Conservation (phyloP, 2,329 filamentous ascomycete species). For the Biscogniauxia mediterranea region DNA sequence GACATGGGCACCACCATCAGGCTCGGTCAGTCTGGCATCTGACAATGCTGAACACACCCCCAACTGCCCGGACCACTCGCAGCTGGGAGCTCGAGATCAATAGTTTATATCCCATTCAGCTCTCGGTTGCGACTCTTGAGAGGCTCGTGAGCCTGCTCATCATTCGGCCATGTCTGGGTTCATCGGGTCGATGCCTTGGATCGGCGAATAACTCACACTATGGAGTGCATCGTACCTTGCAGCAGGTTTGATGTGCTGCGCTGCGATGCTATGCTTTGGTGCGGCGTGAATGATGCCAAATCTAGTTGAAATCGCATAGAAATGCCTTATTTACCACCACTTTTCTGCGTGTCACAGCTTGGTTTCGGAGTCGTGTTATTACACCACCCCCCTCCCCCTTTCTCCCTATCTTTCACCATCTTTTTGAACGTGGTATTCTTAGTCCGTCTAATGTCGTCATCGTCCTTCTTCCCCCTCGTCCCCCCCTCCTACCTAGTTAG, state of each 20-base stretch:
- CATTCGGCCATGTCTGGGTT: conserved; percentile 28
- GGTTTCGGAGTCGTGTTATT: background rate
- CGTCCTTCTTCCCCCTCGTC: too few species aligned
- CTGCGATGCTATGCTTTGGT: conserved; percentile 14
- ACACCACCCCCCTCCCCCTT: background rate
- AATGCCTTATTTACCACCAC: background rate
- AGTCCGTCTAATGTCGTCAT: too few species aligned
- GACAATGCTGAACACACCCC: conserved; percentile 26
- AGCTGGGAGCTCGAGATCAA: conserved; percentile 11
- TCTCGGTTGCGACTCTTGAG: conserved; percentile 25
- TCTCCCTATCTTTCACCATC: background rate
- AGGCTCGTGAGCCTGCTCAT: conserved; percentile 31
- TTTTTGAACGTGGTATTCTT: background rate
- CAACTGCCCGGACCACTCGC: conserved; percentile 20
- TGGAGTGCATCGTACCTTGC: conserved; percentile 32
- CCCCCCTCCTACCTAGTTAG: too few species aligned
- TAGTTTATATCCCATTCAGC: conserved; percentile 6
- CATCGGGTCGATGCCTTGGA: conserved; percentile 26
- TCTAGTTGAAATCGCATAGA: conserved; percentile 5
- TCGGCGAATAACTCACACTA: conserved; percentile 23
- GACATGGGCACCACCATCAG: conserved; percentile 23
- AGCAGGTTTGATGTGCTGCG: conserved; percentile 17
- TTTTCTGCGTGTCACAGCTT: background rate
- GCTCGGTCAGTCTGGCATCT: conserved; percentile 27
- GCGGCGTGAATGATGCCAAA: conserved; percentile 14